Conservation (phyloP, 1,139 yeast species). For the Geotrichum candidum region DNA sequence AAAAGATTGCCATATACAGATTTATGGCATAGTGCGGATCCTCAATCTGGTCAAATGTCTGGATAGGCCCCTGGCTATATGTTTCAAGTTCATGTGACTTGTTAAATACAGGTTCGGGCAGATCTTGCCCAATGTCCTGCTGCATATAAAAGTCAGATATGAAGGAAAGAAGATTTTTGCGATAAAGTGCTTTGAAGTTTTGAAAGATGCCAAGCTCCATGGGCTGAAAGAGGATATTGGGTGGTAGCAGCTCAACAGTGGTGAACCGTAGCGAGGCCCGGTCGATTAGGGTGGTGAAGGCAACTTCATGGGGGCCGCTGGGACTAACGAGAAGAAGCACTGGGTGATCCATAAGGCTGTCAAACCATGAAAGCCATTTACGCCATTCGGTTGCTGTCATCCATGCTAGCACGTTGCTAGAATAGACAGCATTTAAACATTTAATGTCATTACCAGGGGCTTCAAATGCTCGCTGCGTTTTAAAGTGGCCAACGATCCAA, state of each 20-base stretch:
- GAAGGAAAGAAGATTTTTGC: slow-evolving; percentile 8
- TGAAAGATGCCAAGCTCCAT: slow-evolving; percentile 16
- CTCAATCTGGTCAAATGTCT: slow-evolving; percentile 9
- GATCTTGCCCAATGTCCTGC: slow-evolving; percentile 2
- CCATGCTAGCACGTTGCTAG: slow-evolving; percentile 16
- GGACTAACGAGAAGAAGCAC: slow-evolving; percentile 16
- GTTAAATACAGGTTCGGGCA: slow-evolving; percentile 8
- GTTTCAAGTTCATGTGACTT: not conserved
- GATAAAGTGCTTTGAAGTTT: slow-evolving; percentile 16
- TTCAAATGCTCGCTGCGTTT: slow-evolving; percentile 11
- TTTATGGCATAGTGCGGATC: slow-evolving; percentile 11
- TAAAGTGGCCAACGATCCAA: slow-evolving; percentile 17
- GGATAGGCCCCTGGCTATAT: slow-evolving; percentile 1
- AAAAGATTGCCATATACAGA: slow-evolving; percentile 11
- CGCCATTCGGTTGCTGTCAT: slow-evolving; percentile 16
- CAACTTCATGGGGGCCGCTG: slow-evolving; percentile 16
- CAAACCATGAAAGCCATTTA: slow-evolving; percentile 18
- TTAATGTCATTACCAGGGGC: slow-evolving; percentile 14
- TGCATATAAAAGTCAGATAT: slow-evolving; percentile 11
- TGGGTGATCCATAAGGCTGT: slow-evolving; percentile 12
- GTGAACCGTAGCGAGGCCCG: slow-evolving; percentile 7
- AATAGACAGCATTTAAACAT: slow-evolving; percentile 10
- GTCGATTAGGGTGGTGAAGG: slow-evolving; percentile 6
- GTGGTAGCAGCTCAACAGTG: slow-evolving; percentile 12
- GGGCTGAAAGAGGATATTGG: slow-evolving; percentile 9